Evolutionary conservation across 2,329 filamentous ascomycete species (phyloP).

Genomic region (Cladosporium sphaerospermum): DNA sequence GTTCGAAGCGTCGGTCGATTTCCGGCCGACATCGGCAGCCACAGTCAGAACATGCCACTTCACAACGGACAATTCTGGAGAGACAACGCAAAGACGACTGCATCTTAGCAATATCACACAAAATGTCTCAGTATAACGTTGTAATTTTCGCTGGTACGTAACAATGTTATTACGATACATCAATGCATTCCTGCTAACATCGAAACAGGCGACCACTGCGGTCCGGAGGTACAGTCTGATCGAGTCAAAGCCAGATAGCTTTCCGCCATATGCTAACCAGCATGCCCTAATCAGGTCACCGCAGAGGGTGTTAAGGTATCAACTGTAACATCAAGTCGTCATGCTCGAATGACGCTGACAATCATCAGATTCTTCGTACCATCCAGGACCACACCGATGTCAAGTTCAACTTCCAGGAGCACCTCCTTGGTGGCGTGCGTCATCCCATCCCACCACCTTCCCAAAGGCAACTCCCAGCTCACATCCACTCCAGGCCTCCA

Average conservation of each 20-base stretch:
- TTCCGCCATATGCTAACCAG: constrained; percentile 3
- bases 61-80: constrained; percentile 1
- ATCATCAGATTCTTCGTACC: constrained; percentile 65
- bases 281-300: constrained; percentile 55
- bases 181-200: neutral
- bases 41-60: constrained; percentile 9
- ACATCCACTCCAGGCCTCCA: constrained; percentile 61
- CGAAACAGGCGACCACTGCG: constrained; percentile 62
- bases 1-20: neutral
- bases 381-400: constrained; percentile 67
- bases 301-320: constrained; percentile 77
- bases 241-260: constrained; percentile 5
- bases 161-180: neutral
- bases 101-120: neutral
- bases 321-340: neutral
- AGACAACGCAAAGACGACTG: neutral
- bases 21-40: neutral
- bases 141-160: constrained; percentile 11
- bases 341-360: constrained; percentile 2
- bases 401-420: constrained; percentile 84
- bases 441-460: constrained; percentile 10
- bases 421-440: constrained; percentile 86
- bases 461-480: constrained; percentile 1
- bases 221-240: constrained; percentile 64
- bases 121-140: constrained; percentile 12